Evolutionary conservation across 2,329 filamentous ascomycete genomes (phyloP).

Genomic region (Metarhizium sp.): DNA sequence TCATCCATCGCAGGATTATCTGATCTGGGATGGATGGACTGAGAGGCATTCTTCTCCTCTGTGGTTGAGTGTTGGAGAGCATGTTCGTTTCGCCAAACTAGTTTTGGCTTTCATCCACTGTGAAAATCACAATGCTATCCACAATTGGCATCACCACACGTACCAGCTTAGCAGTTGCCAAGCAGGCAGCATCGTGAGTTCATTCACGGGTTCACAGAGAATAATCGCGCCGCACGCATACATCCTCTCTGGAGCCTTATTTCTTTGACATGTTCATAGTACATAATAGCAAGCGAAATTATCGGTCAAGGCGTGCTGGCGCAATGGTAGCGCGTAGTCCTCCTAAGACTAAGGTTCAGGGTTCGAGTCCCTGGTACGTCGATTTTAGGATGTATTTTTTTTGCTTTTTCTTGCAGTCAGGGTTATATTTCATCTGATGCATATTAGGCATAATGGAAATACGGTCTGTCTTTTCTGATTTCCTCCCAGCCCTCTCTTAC

Average conservation of each 20-base stretch:
- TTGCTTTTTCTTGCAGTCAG: neutral
- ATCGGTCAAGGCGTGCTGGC: neutral
- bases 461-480: neutral
- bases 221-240: neutral
- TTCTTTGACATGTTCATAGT: neutral
- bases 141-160: no score
- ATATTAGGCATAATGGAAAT: neutral
- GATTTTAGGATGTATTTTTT: neutral
- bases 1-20: neutral
- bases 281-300: neutral
- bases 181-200: neutral
- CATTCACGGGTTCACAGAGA: neutral
- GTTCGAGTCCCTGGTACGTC: conserved; percentile 30
- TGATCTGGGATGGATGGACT: no score
- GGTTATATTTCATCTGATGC: neutral
- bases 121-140: no score
- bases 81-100: neutral
- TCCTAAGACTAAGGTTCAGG: conserved; percentile 31
- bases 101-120: neutral
- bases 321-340: conserved; percentile 27
- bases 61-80: neutral
- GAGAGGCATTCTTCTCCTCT: neutral
- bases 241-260: neutral
- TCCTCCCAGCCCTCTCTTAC: neutral
- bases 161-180: neutral